Percentiles rank a stretch among this genome's conserved stretches.
phyloP scores from a whole-genome alignment of 1,284 basidiomycete species.

The Ustilago curta region DNA sequence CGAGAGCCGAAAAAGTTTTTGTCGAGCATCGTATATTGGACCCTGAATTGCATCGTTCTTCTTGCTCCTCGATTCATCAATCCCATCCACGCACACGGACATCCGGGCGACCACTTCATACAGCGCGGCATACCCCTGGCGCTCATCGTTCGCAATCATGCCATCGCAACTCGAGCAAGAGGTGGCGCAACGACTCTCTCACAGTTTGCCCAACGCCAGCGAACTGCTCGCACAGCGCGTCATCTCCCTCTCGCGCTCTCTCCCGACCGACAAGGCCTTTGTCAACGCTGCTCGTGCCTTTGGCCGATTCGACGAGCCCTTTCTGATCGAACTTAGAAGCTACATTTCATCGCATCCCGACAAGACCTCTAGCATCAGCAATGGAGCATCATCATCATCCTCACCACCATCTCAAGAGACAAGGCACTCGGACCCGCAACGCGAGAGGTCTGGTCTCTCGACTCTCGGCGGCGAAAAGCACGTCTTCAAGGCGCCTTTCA shows the following conservation, averaged over 20 bases:
- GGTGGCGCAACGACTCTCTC: constrained; percentile 38
- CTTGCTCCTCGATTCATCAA: constrained; percentile 4
- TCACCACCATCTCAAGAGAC: constrained; percentile 34
- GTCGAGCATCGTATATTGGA: not conserved
- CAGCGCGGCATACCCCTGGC: not conserved
- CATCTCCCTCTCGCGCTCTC: constrained; percentile 54
- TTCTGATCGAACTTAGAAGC: constrained; percentile 73
- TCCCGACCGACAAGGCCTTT: constrained; percentile 52
- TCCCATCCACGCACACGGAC: not conserved
- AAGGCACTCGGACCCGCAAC: constrained; percentile 20
- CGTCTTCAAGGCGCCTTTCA: constrained; percentile 70
- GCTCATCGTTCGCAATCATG: constrained; percentile 3
- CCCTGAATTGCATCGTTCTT: constrained; percentile 20
- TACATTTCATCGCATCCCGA: constrained; percentile 39
- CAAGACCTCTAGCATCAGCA: constrained; percentile 5
- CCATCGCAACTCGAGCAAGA: constrained; percentile 34
- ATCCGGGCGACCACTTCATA: not conserved
- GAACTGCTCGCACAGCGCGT: constrained; percentile 57
- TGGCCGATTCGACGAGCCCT: constrained; percentile 82
- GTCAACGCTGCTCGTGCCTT: constrained; percentile 80
- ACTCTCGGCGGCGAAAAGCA: constrained; percentile 56
- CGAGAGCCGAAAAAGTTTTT: constrained; percentile 19
- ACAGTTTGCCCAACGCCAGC: constrained; percentile 51
- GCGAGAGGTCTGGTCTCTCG: constrained; percentile 37
- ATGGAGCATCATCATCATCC: constrained; percentile 25